Evolutionary conservation across 2,329 filamentous ascomycete genomes (phyloP).

Genomic region (Tolypocladium pustulatum): DNA sequence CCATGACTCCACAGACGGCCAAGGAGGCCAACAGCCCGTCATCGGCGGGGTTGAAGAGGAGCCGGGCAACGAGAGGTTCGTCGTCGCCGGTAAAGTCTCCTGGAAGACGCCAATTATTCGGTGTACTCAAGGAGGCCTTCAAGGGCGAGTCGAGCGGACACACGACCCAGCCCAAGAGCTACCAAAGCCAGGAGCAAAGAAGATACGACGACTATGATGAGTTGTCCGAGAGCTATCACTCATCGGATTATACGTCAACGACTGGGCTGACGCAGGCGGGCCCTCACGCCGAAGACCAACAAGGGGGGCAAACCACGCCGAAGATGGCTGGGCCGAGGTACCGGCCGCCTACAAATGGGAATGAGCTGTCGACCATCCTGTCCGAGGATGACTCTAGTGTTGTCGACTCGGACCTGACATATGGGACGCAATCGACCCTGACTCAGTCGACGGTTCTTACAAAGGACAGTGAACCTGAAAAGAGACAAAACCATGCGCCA

Average conservation of each 20-base stretch:
- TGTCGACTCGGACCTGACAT: conserved; percentile 38
- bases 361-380: conserved; percentile 46
- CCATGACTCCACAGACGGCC: conserved; percentile 10
- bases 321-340: conserved; percentile 22
- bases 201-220: conserved; percentile 14
- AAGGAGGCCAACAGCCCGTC: conserved; percentile 18
- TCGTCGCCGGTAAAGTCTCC: conserved; percentile 37
- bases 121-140: conserved; percentile 51
- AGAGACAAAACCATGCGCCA: conserved; percentile 31
- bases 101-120: conserved; percentile 42
- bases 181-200: conserved; percentile 36
- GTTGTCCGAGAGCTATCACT: conserved; percentile 8
- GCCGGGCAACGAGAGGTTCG: conserved; percentile 40
- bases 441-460: conserved; percentile 42
- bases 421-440: conserved; percentile 36
- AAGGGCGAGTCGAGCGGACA: conserved; percentile 46
- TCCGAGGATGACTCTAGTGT: conserved; percentile 39
- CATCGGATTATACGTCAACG: conserved; percentile 6
- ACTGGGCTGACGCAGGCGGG: neutral
- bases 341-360: conserved; percentile 41
- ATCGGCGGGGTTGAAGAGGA: conserved; percentile 39
- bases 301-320: neutral
- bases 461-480: conserved; percentile 32
- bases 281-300: neutral
- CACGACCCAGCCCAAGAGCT: conserved; percentile 32